Percentiles rank a stretch among this genome's conserved stretches.
phyloP scores from a whole-genome alignment of 108 stramenopile genomes.

The Fistulifera solaris region DNA sequence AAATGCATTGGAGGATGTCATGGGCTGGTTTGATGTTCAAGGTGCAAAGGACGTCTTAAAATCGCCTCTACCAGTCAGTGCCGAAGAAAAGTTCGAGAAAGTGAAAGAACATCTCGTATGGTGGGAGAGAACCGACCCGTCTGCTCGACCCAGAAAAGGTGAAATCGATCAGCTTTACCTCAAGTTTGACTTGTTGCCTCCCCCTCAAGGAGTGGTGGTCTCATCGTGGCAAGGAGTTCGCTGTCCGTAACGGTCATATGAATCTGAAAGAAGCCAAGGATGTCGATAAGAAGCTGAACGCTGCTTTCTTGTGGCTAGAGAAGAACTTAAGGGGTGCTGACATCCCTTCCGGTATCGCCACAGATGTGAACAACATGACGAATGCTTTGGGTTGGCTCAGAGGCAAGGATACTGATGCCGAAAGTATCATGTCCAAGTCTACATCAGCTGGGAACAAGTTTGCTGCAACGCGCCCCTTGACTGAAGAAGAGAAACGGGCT shows the following conservation, averaged over 20 bases:
- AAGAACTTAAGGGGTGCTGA: neutral
- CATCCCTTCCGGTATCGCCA: neutral
- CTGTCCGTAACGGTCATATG: slow-evolving; percentile 2
- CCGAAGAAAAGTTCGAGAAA: slow-evolving; percentile 3
- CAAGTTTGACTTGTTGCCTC: neutral
- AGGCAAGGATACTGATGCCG: slow-evolving; percentile 17
- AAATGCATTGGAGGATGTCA: slow-evolving; percentile 19
- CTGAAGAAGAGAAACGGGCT: slow-evolving; percentile 20
- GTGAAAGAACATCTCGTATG: slow-evolving; percentile 1
- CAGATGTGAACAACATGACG: slow-evolving; percentile 9
- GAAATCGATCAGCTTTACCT: slow-evolving; percentile 3
- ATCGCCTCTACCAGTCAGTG: neutral
- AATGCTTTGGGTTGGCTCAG: slow-evolving; percentile 27
- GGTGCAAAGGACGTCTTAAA: neutral
- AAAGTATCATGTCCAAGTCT: neutral
- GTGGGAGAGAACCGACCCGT: slow-evolving; percentile 1
- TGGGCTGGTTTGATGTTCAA: slow-evolving; percentile 26
- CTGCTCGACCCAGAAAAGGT: neutral
- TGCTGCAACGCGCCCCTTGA: neutral
- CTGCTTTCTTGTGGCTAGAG: slow-evolving; percentile 5
- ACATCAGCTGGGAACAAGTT: neutral
- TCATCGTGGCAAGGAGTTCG: slow-evolving; percentile 2
- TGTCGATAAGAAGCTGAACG: slow-evolving; percentile 2
- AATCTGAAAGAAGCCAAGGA: slow-evolving; percentile 3
- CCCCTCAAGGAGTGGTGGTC: slow-evolving; percentile 6